phyloP scores from a whole-genome alignment of 495 filamentous ascomycete genomes.

The Talaromyces stipitatus region DNA sequence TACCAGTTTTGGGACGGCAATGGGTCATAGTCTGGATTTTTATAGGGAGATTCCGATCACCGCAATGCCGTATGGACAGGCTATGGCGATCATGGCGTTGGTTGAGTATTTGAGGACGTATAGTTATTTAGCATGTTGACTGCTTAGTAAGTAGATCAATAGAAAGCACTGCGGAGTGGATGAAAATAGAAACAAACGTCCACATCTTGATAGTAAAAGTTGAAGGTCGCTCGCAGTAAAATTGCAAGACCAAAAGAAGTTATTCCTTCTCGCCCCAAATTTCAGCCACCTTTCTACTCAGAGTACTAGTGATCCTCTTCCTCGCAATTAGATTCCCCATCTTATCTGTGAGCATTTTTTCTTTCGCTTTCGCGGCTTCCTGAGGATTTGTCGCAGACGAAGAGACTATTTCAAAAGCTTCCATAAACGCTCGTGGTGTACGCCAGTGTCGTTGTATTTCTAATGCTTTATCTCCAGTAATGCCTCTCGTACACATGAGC shows the following conservation, averaged over 20 bases:
- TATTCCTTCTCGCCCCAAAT: conserved; percentile 51
- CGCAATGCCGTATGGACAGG: conserved; percentile 71
- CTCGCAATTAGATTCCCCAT: conserved; percentile 53
- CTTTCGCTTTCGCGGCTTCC: conserved; percentile 38
- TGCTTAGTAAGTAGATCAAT: no score
- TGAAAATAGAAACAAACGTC: no score
- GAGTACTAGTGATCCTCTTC: conserved; percentile 55
- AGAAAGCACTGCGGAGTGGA: no score
- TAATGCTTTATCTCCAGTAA: conserved; percentile 75
- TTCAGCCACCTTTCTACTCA: conserved; percentile 66
- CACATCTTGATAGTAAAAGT: no score
- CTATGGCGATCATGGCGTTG: conserved; percentile 68
- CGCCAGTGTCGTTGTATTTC: conserved; percentile 72
- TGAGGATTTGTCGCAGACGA: conserved; percentile 11
- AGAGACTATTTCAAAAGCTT: conserved; percentile 52
- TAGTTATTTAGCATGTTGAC: no score
- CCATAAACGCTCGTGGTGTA: conserved; percentile 62
- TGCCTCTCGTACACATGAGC: conserved; percentile 73
- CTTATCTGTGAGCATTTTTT: conserved; percentile 41
- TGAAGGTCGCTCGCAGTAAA: no score
- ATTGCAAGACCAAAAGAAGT: no score
- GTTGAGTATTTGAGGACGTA: conserved; percentile 57
- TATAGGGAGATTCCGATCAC: conserved; percentile 64
- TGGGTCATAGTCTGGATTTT: conserved; percentile 58
- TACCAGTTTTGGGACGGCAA: conserved; percentile 65